Conservation (phyloP, 306 rosid genomes). For the Quercus dentata region DNA sequence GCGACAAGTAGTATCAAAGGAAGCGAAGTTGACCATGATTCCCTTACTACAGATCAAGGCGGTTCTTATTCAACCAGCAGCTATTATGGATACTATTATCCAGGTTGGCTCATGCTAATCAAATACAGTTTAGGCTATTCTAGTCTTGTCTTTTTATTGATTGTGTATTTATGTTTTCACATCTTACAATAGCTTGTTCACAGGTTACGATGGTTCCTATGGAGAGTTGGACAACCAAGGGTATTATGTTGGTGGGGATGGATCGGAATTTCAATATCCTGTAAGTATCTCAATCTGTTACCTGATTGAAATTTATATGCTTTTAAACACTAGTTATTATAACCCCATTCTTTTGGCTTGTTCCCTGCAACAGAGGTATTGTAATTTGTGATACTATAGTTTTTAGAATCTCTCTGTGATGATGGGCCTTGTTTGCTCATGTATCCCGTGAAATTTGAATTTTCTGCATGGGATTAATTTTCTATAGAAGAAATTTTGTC, state of each 20-base stretch:
- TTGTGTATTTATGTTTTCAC: conserved; percentile 36
- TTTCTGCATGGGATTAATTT: too few species aligned
- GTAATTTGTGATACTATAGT: too few species aligned
- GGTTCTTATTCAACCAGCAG: conserved; percentile 34
- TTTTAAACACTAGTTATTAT: too few species aligned
- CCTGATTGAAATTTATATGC: neutral
- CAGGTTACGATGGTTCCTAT: conserved; percentile 67
- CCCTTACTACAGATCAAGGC: conserved; percentile 34
- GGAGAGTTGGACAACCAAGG: conserved; percentile 68
- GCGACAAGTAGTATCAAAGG: conserved; percentile 43
- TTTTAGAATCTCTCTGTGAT: too few species aligned
- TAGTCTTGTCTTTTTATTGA: conserved; percentile 11
- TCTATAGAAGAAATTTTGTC: neutral
- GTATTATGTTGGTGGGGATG: conserved; percentile 55
- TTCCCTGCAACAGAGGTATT: too few species aligned
- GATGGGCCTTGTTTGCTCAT: too few species aligned
- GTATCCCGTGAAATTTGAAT: too few species aligned
- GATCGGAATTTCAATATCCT: conserved; percentile 58
- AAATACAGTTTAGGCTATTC: neutral
- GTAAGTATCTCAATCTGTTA: conserved; percentile 40
- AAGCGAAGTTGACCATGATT: conserved; percentile 48
- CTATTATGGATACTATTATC: conserved; percentile 65
- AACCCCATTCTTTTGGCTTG: too few species aligned
- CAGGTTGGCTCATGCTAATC: conserved; percentile 52
- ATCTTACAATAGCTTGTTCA: conserved; percentile 47